Percentiles rank a stretch among this genome's conserved stretches.
phyloP scores from a whole-genome alignment of 495 filamentous ascomycete genomes.

The Platismatia glauca region DNA sequence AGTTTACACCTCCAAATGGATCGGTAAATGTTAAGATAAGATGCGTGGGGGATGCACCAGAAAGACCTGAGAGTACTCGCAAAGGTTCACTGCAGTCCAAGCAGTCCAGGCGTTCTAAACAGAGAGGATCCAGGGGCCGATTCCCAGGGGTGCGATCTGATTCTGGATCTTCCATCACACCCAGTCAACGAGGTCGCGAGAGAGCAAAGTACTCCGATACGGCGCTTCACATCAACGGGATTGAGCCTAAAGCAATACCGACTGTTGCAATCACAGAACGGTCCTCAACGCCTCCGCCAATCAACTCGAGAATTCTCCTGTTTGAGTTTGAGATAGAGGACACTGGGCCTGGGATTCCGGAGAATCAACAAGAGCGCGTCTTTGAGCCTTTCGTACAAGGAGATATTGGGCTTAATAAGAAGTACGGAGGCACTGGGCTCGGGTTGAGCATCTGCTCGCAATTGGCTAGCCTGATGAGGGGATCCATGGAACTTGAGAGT shows the following conservation, averaged over 20 bases:
- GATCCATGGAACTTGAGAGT: constrained; percentile 63
- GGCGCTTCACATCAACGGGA: constrained; percentile 48
- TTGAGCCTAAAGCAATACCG: constrained; percentile 45
- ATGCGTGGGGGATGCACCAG: constrained; percentile 50
- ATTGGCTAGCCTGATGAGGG: constrained; percentile 74
- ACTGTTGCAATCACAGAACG: constrained; percentile 44
- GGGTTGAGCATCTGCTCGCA: constrained; percentile 85
- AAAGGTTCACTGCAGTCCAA: constrained; percentile 26
- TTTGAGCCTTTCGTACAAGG: constrained; percentile 95
- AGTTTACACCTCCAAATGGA: constrained; percentile 78
- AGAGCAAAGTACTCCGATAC: constrained; percentile 24
- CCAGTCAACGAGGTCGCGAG: constrained; percentile 16
- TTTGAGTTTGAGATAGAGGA: constrained; percentile 89
- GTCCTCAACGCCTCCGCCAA: constrained; percentile 50
- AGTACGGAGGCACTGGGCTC: constrained; percentile 85
- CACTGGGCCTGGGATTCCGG: constrained; percentile 82
- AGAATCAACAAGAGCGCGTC: constrained; percentile 62
- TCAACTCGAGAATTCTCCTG: constrained; percentile 47
- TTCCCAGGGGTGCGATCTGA: constrained; percentile 21
- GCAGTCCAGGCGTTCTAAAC: constrained; percentile 22
- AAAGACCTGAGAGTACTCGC: constrained; percentile 21
- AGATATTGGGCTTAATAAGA: constrained; percentile 78
- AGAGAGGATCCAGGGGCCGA: constrained; percentile 9
- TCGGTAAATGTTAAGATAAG: constrained; percentile 64
- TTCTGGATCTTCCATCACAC: constrained; percentile 25